Conservation (phyloP, 768 basidiomycete genomes). For the Tylopilus subfusipes region DNA sequence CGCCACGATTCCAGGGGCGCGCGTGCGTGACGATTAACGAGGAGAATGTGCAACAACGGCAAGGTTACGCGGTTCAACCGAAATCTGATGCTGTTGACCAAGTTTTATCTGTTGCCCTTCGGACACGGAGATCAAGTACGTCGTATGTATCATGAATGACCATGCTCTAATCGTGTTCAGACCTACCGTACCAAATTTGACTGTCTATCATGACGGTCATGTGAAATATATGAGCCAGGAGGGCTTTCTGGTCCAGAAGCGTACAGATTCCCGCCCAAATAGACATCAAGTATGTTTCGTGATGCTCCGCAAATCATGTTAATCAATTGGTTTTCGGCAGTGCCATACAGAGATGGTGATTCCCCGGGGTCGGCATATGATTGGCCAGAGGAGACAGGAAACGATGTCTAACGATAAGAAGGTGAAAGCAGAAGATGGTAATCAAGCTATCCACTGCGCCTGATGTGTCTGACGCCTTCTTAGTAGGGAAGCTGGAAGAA, state of each 20-base stretch:
- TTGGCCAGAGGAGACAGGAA: too few species aligned
- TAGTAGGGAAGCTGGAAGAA: neutral
- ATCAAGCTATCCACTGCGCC: neutral
- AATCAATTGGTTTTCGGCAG: neutral
- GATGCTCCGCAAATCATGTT: neutral
- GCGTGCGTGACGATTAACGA: neutral
- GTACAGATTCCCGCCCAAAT: neutral
- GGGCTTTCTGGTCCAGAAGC: neutral
- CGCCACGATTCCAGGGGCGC: too few species aligned
- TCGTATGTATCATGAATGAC: neutral
- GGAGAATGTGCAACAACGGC: neutral
- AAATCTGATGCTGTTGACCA: neutral
- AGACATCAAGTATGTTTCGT: neutral
- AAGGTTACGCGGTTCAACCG: neutral
- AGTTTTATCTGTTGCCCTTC: neutral
- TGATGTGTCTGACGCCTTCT: neutral
- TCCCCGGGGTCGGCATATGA: too few species aligned
- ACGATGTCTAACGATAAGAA: neutral
- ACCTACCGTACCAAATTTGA: too few species aligned
- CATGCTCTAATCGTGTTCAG: neutral
- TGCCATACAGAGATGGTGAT: too few species aligned
- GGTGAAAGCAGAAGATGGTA: neutral
- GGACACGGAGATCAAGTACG: neutral
- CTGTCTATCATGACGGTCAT: too few species aligned
- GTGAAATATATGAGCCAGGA: neutral